Evolutionary conservation across 2,329 filamentous ascomycete genomes (phyloP), one percentile per base, ranked within the genome.

Genomic region (Venturia nashicola): DNA sequence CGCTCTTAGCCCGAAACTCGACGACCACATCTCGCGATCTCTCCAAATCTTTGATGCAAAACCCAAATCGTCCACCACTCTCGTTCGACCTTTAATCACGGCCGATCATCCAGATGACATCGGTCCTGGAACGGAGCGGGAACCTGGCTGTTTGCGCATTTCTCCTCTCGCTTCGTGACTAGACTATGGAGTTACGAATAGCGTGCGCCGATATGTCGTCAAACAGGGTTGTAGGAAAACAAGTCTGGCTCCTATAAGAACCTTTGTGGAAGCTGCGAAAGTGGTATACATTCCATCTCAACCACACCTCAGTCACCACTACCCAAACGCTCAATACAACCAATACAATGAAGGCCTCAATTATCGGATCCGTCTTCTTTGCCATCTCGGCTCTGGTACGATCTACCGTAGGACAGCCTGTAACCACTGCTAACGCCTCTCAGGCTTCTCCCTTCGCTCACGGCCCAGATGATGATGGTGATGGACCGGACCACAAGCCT

Each of bases 321-420:
- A 5, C 2, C 4, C 34, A 4, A 42, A 60, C 57, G 2, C 9
- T 34, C 32, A 43, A 14, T 27, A 34, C 14, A n/a, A 34, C 1
- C 34, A 20, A 3, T n/a, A 62, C 2, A 14, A 62, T 62, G 61
- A 62, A 62, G 61, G n/a, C 42, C 34, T 62, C 61, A 48, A 27
- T 62, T 3, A 62, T 62, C 34, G 14, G 11, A 8, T 51, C 46
- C 43, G 4, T 62, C 7, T 14, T 46, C 61, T 39, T 62, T 8
- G 32, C 34, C 61, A 43, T 34, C 27, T 20, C 61, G 20, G 61
- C 36, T 36, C 16, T 54, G 23, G 51, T 57, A 57, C 7, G 51
- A 1, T 4, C 16, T 32, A 32, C 48, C 18, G 1, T 23, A 3
- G 8, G n/a, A 1, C 5, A 32, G 5, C 7, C 1, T 16, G 48